Evolutionary conservation across 805 yeast genomes (phyloP).

Genomic region (Wickerhamomyces sydowiorum): DNA sequence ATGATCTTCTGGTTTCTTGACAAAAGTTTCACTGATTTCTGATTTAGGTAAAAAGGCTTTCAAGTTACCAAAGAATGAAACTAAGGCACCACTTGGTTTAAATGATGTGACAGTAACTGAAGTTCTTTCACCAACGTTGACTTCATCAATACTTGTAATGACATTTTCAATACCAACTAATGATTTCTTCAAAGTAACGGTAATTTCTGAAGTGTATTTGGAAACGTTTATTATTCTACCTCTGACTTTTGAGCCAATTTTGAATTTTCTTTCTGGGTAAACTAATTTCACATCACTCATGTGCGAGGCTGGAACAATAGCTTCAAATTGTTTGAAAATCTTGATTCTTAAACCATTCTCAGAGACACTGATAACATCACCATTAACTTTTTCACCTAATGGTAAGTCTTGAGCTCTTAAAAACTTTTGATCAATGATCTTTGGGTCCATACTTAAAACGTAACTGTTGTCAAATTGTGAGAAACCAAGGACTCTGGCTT

Average conservation of each 20-base stretch:
- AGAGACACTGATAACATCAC: conserved; percentile 47
- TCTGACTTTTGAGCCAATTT: conserved; percentile 74
- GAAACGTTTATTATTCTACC: conserved; percentile 61
- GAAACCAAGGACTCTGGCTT: conserved; percentile 73
- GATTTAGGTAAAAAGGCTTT: conserved; percentile 79
- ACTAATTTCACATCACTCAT: conserved; percentile 79
- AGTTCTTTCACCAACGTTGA: conserved; percentile 48
- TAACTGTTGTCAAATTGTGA: conserved; percentile 61
- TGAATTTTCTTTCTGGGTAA: conserved; percentile 90
- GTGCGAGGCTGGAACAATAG: conserved; percentile 66
- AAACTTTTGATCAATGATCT: conserved; percentile 57
- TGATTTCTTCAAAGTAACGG: conserved; percentile 77
- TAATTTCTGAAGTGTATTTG: conserved; percentile 39
- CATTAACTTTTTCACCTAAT: conserved; percentile 58
- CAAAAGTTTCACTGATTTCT: conserved; percentile 88
- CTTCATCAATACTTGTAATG: conserved; percentile 42
- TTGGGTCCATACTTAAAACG: conserved; percentile 63
- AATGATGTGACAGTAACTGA: conserved; percentile 71
- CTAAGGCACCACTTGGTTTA: conserved; percentile 71
- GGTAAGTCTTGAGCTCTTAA: conserved; percentile 69
- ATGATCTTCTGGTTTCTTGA: conserved; percentile 69
- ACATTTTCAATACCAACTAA: conserved; percentile 50
- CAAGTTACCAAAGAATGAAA: conserved; percentile 75
- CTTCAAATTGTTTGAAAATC: conserved; percentile 63
- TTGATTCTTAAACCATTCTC: conserved; percentile 66